These are phyloP conservation scores for Wickerhamiella cacticola DNA, from an alignment of 805 yeast genomes.

Conservation along the genomic window DNA sequence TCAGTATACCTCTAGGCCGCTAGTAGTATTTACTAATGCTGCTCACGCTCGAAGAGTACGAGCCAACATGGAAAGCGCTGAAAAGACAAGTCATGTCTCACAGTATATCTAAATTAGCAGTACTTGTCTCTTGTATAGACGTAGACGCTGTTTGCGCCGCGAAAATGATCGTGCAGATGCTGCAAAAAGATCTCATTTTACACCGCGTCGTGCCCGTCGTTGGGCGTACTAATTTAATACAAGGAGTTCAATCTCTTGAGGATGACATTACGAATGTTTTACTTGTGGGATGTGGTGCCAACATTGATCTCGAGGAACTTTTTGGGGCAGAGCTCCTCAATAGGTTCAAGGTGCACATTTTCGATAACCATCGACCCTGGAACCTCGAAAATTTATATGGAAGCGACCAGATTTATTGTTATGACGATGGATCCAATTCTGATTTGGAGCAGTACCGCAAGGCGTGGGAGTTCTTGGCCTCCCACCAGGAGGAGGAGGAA, in stretches of 20 bases:
- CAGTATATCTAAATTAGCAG: slow-evolving; percentile 77
- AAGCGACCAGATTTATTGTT: slow-evolving; percentile 56
- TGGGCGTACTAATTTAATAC: slow-evolving; percentile 67
- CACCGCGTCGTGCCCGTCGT: slow-evolving; percentile 85
- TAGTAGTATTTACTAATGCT: too few species aligned
- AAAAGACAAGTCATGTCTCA: slow-evolving; percentile 68
- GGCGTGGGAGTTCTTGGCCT: slow-evolving; percentile 42
- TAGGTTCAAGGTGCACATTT: slow-evolving; percentile 51
- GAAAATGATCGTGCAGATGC: slow-evolving; percentile 53
- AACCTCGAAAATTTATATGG: slow-evolving; percentile 86
- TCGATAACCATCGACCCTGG: slow-evolving; percentile 96
- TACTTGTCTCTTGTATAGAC: slow-evolving; percentile 81
- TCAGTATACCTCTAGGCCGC: too few species aligned
- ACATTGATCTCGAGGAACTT: slow-evolving; percentile 64
- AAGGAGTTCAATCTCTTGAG: slow-evolving; percentile 53
- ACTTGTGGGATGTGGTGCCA: slow-evolving; percentile 86
- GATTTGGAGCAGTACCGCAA: slow-evolving; percentile 43
- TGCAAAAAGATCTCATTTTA: slow-evolving; percentile 73
- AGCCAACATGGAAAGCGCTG: slow-evolving; percentile 54
- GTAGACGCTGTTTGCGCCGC: slow-evolving; percentile 89
- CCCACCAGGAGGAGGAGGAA: slow-evolving; percentile 20
- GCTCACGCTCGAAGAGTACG: slow-evolving; percentile 57
- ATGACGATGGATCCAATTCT: slow-evolving; percentile 75
- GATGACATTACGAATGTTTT: slow-evolving; percentile 63
- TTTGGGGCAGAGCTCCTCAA: slow-evolving; percentile 28